Evolutionary conservation across 2,329 filamentous ascomycete genomes (phyloP), one percentile per base, ranked within the genome.

Genomic region (Podosphaera fusca): DNA sequence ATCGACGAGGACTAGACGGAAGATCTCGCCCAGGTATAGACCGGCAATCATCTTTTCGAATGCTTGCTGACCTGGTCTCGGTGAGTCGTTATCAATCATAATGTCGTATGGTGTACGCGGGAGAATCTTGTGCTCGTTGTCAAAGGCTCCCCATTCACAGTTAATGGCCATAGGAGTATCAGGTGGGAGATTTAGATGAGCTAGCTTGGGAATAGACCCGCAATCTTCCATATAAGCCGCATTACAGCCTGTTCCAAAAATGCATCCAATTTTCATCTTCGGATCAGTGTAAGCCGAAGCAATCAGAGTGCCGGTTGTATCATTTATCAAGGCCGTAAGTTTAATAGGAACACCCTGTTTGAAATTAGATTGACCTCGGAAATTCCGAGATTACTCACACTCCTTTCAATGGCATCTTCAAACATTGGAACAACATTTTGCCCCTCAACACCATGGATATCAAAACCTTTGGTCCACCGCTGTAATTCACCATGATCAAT

Each of bases 1-100:
- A 65, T 95, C 89, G 21, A 94, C 74, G 57, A 95, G 73, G 57
- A 90, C 81, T 54, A 95, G 77, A 58, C 90, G 86, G 78, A 95
- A 94, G 66, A 96, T 85, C 71, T 96, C 90, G 62, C 90, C 90
- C 1, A 95, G 79, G 69, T 95, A 96, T 54, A 95, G 76, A 61
- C 90, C 90, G 1, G 90, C 88, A 67, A 94, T 89, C 86, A 95
- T 95, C 75, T 96, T 95, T 73, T 96, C 90, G 63, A 95, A 95
- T 1, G 87, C 82, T 72, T 96, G 90, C 71, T 95, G 88, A 55
- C 88, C 89, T 2, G 90, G 90, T 33, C 89, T 84, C 40, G 90
- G 90, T 29, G 89, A 95, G 65, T 92, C 84, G 64, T 86, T 82
- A 73, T 96, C 90, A 66, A 96, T 87, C 63, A 83, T 80, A 59